A percentile compares a stretch with the other conserved stretches of the same genome.
phyloP scores from a whole-genome alignment of 1,284 basidiomycete species.

The Apiotrichum laibachii region DNA sequence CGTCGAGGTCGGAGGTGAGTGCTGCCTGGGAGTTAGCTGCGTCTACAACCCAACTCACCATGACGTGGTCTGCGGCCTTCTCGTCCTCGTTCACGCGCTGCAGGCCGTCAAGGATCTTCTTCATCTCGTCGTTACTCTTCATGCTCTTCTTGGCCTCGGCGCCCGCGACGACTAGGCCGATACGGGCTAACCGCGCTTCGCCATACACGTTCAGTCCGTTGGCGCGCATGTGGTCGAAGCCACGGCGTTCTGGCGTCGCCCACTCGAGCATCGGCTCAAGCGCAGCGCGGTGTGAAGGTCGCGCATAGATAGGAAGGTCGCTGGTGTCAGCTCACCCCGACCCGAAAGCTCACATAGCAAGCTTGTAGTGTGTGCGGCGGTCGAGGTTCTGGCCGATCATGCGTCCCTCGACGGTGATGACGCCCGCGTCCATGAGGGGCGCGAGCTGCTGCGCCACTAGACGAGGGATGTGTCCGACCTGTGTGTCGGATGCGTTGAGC shows the following conservation, averaged over 20 bases:
- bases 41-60: slow-evolving; percentile 45
- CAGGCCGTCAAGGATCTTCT: slow-evolving; percentile 59
- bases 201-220: slow-evolving; percentile 10
- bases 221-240: slow-evolving; percentile 42
- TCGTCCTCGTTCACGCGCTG: slow-evolving; percentile 63
- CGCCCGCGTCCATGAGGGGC: slow-evolving; percentile 63
- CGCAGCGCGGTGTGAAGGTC: slow-evolving; percentile 55
- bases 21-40: slow-evolving; percentile 29
- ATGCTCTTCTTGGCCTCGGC: background rate
- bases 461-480: slow-evolving; percentile 76
- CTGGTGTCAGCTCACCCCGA: slow-evolving; percentile 10
- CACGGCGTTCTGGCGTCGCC: slow-evolving; percentile 68
- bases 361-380: slow-evolving; percentile 53
- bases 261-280: slow-evolving; percentile 68
- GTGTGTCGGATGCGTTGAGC: slow-evolving; percentile 65
- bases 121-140: slow-evolving; percentile 61
- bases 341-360: slow-evolving; percentile 57
- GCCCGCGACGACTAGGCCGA: background rate
- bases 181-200: slow-evolving; percentile 4
- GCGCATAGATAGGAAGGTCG: slow-evolving; percentile 66
- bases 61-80: slow-evolving; percentile 60
- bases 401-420: slow-evolving; percentile 67
- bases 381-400: slow-evolving; percentile 54
- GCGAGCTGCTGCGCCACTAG: slow-evolving; percentile 61
- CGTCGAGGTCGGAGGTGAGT: slow-evolving; percentile 41